Conservation (phyloP, 768 basidiomycete genomes). For the Macrolepiota fuliginosa region DNA sequence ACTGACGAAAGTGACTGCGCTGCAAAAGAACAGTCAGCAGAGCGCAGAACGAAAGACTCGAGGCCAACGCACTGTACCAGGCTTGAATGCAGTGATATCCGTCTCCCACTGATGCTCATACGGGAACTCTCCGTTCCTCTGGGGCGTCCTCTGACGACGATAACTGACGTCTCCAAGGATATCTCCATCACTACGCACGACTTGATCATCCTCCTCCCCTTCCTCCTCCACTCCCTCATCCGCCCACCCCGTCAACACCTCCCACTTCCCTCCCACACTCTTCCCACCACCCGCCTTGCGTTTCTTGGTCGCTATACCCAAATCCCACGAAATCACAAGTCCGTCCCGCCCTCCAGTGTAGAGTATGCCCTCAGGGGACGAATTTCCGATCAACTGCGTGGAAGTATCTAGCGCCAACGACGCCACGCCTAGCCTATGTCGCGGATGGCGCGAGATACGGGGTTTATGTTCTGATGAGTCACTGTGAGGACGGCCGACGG, state of each 20-base stretch:
- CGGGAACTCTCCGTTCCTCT: constrained; percentile 40
- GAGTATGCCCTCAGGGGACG: constrained; percentile 78
- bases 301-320: constrained; percentile 63
- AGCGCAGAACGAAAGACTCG: not conserved
- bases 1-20: constrained; percentile 77
- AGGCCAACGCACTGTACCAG: constrained; percentile 43
- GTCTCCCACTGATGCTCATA: constrained; percentile 81
- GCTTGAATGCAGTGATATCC: constrained; percentile 51
- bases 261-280: constrained; percentile 53
- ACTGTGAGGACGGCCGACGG: constrained; percentile 23
- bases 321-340: constrained; percentile 84
- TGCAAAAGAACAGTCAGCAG: constrained; percentile 23
- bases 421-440: constrained; percentile 83
- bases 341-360: constrained; percentile 92
- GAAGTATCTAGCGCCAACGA: constrained; percentile 86
- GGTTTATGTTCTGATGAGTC: constrained; percentile 21
- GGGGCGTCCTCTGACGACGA: constrained; percentile 33
- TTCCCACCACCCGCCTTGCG: constrained; percentile 25
- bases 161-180: constrained; percentile 67
- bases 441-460: constrained; percentile 49
- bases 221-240: constrained; percentile 70
- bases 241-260: constrained; percentile 81
- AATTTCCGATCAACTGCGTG: constrained; percentile 67
- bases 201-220: constrained; percentile 57
- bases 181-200: constrained; percentile 65